Evolutionary conservation across 768 basidiomycete species (phyloP), one percentile per base, ranked within the genome.

Genomic region (Daedaleopsis sinensis): DNA sequence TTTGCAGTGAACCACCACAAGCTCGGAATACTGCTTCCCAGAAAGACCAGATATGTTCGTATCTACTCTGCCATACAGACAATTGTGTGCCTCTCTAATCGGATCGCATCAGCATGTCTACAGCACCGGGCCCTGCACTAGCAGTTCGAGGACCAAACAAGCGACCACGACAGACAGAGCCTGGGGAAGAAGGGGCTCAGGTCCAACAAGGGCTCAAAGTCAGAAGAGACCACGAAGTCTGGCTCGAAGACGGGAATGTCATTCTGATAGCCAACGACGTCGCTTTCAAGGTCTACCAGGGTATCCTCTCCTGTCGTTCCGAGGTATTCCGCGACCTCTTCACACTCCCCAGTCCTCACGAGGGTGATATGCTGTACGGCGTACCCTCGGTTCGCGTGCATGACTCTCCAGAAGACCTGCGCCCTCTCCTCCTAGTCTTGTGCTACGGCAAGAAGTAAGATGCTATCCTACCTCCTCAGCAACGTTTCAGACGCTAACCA

Each of bases 251-350:
- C 39, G 66, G 66, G 15, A 62, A 67, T 21, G 43, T 67, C 48
- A 48, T 67, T 27, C 65, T 65, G 24, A 11, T 37, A 12, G 62
- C 52, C 5, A 19, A 21, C 21, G 16, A 24, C 18, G 15, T 47
- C 35, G 46, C 46, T 4, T 67, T 65, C 51, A 46, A 55, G 23
- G 55, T 64, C n/a, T 54, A 65, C 42, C 37, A 56, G 21, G 57
- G 60, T 35, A 35, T 62, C 7, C 64, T 67, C 15, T 39, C 57
- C 9, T 59, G 55, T 5, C 39, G 53, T 19, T 67, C 66, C 1
- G 21, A 39, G 13, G 63, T 62, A 4, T 67, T 67, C 38, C 42
- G 23, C 13, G 52, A 65, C 49, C 57, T 65, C 38, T 65, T 67
- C 60, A 37, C 51, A 21, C 24, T 54, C 37, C 51, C 61, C 1